Conservation (phyloP, 371 early-diverging fungal genomes). For the Mucor velutinosus region DNA sequence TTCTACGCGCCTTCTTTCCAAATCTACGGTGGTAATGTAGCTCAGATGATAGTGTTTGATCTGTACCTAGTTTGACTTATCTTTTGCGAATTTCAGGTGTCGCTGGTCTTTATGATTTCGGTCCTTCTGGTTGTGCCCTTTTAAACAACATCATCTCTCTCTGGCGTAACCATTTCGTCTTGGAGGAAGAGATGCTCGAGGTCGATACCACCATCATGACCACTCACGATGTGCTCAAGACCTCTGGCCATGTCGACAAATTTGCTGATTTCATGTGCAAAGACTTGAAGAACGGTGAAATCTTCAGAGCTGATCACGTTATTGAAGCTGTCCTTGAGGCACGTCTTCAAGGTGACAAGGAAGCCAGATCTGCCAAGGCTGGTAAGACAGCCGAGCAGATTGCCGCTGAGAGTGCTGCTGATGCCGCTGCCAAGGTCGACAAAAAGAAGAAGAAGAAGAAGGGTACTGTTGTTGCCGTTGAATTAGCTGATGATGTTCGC, state of each 20-base stretch:
- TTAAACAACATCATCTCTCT: constrained; percentile 92
- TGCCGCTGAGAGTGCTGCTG: constrained; percentile 39
- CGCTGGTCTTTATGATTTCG: constrained; percentile 99
- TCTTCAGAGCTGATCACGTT: constrained; percentile 99
- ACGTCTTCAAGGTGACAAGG: constrained; percentile 81
- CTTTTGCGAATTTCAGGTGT: constrained; percentile 63
- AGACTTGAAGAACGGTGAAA: constrained; percentile 93
- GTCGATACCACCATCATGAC: constrained; percentile 98
- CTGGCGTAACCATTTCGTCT: constrained; percentile 97
- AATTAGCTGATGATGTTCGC: constrained; percentile 67
- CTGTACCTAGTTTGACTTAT: not conserved
- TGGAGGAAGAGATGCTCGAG: constrained; percentile 99
- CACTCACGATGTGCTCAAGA: constrained; percentile 97
- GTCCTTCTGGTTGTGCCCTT: constrained; percentile 96
- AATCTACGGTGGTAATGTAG: constrained; percentile 86
- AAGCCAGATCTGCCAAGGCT: constrained; percentile 66
- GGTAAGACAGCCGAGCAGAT: constrained; percentile 38
- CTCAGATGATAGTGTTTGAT: not conserved
- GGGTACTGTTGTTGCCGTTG: constrained; percentile 63
- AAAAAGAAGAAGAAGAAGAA: constrained; percentile 79
- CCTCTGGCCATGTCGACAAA: constrained; percentile 99
- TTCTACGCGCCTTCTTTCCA: constrained; percentile 95
- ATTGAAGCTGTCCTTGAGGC: constrained; percentile 93
- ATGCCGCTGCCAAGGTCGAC: constrained; percentile 55
- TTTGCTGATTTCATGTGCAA: constrained; percentile 99